Conservation (phyloP, 768 basidiomycete genomes). For the Podaxis sp. region DNA sequence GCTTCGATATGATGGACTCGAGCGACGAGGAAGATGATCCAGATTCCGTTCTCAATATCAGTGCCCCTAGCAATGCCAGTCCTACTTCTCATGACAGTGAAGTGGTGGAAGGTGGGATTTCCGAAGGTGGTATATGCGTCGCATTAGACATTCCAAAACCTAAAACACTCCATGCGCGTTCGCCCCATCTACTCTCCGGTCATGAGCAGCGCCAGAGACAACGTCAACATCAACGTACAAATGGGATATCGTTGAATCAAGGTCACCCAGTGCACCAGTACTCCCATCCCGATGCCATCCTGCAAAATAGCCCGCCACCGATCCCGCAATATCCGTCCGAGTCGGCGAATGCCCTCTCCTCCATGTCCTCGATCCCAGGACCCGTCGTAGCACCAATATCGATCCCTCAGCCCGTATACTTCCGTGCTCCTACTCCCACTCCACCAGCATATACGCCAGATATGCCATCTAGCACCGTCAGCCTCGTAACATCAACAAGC, state of each 20-base stretch:
- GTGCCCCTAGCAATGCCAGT: not conserved
- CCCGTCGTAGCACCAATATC: not conserved
- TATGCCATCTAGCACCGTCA: not conserved
- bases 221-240: not conserved
- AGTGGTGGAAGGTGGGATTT: not conserved
- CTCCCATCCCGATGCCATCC: not conserved
- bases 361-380: not conserved
- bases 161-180: conserved; percentile 2
- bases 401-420: not conserved
- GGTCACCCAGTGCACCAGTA: conserved; percentile 9
- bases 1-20: conserved; percentile 13
- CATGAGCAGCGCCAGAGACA: conserved; percentile 2
- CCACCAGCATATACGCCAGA: not conserved
- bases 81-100: not conserved
- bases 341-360: not conserved
- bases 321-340: not conserved
- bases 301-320: conserved; percentile 6
- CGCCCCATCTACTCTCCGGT: not conserved
- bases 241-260: not conserved
- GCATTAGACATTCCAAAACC: conserved; percentile 9
- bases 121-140: conserved; percentile 12
- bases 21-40: conserved; percentile 10
- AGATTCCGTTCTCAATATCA: not conserved
- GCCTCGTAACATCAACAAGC: not conserved
- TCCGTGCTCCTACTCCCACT: not conserved